These are phyloP conservation scores for Sanghuangporus sanghuang DNA, from an alignment of 1,284 basidiomycete species.

Conservation along the genomic window DNA sequence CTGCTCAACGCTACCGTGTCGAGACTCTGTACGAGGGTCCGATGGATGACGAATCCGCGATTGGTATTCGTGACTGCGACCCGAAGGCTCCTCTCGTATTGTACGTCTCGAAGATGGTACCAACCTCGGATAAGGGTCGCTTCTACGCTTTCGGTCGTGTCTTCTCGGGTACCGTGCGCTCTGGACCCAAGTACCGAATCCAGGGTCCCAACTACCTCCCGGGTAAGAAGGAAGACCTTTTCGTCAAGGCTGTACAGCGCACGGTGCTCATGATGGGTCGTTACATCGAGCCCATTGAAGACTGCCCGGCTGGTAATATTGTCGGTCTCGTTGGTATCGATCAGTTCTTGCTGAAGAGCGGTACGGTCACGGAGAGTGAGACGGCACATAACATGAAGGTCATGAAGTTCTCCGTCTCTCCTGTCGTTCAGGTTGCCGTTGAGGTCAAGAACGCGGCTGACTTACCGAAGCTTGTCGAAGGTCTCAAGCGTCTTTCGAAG, in stretches of 20 bases:
- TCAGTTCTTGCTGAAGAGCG: slow-evolving; percentile 99
- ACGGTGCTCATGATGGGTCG: slow-evolving; percentile 99
- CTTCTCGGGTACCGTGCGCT: slow-evolving; percentile 96
- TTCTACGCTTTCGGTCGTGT: slow-evolving; percentile 99
- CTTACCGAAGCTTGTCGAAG: slow-evolving; percentile 99
- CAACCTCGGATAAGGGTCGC: slow-evolving; percentile 99
- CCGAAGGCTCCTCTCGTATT: slow-evolving; percentile 95
- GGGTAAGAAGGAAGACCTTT: slow-evolving; percentile 98
- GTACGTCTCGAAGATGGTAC: slow-evolving; percentile 99
- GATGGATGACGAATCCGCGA: slow-evolving; percentile 99
- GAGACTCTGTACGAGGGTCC: slow-evolving; percentile 99
- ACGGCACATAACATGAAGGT: slow-evolving; percentile 99
- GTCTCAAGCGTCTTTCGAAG: slow-evolving; percentile 99
- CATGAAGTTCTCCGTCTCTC: slow-evolving; percentile 99
- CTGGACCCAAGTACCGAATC: slow-evolving; percentile 98
- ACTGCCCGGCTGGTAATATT: slow-evolving; percentile 99
- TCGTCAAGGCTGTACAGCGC: slow-evolving; percentile 98
- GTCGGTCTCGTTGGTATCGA: slow-evolving; percentile 99
- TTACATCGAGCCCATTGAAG: slow-evolving; percentile 97
- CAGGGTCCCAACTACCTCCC: slow-evolving; percentile 99
- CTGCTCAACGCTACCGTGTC: slow-evolving; percentile 97
- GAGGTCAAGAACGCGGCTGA: slow-evolving; percentile 99
- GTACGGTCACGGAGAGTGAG: slow-evolving; percentile 96
- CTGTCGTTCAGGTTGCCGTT: slow-evolving; percentile 98
- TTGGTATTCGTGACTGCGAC: slow-evolving; percentile 98